Conservation (phyloP, 2,329 filamentous ascomycete species). For the Metarhizium anisopliae region DNA sequence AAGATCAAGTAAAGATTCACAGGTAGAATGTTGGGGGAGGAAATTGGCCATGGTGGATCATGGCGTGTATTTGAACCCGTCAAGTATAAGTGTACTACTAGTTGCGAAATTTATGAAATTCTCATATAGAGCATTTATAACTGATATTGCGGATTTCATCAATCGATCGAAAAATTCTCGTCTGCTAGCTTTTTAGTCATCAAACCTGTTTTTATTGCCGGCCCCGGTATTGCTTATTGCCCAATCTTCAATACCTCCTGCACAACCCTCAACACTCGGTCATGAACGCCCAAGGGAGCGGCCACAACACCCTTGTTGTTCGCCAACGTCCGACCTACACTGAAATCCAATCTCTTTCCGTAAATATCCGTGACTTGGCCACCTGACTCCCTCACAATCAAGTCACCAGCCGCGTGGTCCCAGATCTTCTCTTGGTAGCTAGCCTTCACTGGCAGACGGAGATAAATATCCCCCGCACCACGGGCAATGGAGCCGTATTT, state of each 20-base stretch:
- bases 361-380: constrained; percentile 84
- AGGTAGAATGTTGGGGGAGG: not conserved
- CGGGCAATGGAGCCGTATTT: constrained; percentile 95
- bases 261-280: constrained; percentile 69
- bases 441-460: constrained; percentile 75
- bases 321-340: constrained; percentile 72
- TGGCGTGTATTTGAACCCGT: not conserved
- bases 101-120: not conserved
- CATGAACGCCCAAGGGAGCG: constrained; percentile 68
- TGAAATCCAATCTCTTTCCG: constrained; percentile 80
- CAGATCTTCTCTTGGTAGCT: constrained; percentile 98
- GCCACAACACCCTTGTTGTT: constrained; percentile 93
- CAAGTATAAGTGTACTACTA: constrained; percentile 2
- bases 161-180: too few relatives aligned
- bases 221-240: constrained; percentile 7
- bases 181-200: too few relatives aligned
- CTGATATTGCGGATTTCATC: too few relatives aligned
- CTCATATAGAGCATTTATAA: not conserved
- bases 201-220: too few relatives aligned
- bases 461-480: constrained; percentile 89
- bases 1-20: constrained; percentile 65
- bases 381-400: constrained; percentile 90
- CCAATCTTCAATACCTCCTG: constrained; percentile 58
- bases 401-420: constrained; percentile 93
- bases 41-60: not conserved